phyloP scores from a whole-genome alignment of 208 protist genomes.

The Trypanosoma scelopori region DNA sequence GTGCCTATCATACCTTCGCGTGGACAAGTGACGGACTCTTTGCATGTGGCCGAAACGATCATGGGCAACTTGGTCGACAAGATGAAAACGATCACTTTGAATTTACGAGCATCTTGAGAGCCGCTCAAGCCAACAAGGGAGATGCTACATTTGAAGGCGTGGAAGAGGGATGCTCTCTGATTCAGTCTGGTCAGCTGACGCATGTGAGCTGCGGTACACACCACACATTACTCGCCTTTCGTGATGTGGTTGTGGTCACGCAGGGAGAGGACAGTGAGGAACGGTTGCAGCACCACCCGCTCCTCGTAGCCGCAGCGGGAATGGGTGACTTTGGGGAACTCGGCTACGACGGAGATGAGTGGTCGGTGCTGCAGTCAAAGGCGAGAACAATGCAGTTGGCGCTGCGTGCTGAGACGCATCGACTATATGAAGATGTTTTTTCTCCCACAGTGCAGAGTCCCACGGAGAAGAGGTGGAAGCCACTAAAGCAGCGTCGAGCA shows the following conservation, averaged over 20 bases:
- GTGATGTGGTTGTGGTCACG: conserved; percentile 32
- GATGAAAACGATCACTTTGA: conserved; percentile 34
- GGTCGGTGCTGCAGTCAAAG: conserved; percentile 45
- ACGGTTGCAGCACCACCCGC: conserved; percentile 31
- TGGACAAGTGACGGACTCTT: conserved; percentile 62
- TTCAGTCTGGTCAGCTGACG: conserved; percentile 50
- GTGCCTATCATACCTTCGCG: conserved; percentile 54
- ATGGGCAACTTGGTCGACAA: conserved; percentile 77
- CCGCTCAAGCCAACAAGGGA: conserved; percentile 13
- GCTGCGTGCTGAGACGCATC: conserved; percentile 2
- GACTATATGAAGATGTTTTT: neutral
- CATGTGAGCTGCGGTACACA: conserved; percentile 83
- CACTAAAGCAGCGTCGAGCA: conserved; percentile 23
- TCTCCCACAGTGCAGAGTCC: neutral
- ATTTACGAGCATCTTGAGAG: conserved; percentile 22
- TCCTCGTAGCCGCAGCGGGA: conserved; percentile 60
- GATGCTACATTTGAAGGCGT: neutral
- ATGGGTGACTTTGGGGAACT: conserved; percentile 88
- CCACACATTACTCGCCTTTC: conserved; percentile 76
- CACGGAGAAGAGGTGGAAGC: conserved; percentile 22
- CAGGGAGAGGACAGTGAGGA: neutral
- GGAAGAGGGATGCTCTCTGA: conserved; percentile 5
- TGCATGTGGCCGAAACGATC: conserved; percentile 71
- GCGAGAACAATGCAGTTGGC: conserved; percentile 32
- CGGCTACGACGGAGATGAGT: conserved; percentile 67